Conservation (phyloP, 139 green algal genomes). For the Chlorella sp. region DNA sequence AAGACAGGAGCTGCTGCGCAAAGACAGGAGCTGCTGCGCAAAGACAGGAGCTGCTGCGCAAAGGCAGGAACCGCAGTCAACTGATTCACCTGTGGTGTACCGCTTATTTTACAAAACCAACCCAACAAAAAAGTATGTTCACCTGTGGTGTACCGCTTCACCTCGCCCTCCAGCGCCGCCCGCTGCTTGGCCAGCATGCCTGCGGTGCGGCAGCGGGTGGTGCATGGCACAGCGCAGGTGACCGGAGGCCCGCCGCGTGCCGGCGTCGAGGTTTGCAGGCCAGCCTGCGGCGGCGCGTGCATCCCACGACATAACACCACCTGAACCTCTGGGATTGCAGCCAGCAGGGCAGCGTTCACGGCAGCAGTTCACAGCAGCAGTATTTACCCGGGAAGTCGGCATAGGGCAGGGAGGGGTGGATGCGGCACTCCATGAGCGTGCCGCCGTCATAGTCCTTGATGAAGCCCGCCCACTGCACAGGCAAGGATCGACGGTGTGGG, state of each 20-base stretch:
- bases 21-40: too few relatives aligned
- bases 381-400: slow-evolving; percentile 50
- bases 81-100: slow-evolving; percentile 68
- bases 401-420: slow-evolving; percentile 80
- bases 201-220: neutral
- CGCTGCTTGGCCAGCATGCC: slow-evolving; percentile 61
- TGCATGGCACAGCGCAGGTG: too few relatives aligned
- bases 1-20: too few relatives aligned
- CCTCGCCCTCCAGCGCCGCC: slow-evolving; percentile 64
- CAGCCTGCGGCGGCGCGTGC: too few relatives aligned
- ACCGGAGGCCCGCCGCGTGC: too few relatives aligned
- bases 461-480: slow-evolving; percentile 82
- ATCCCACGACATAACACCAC: too few relatives aligned
- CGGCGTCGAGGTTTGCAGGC: too few relatives aligned
- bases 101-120: too few relatives aligned
- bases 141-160: slow-evolving; percentile 78
- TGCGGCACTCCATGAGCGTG: slow-evolving; percentile 97
- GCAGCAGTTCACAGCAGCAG: neutral
- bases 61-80: slow-evolving; percentile 58
- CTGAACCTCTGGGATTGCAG: too few relatives aligned
- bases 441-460: slow-evolving; percentile 99
- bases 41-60: too few relatives aligned
- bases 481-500: neutral
- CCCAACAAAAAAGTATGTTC: too few relatives aligned
- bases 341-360: too few relatives aligned